Percentiles rank a stretch among this genome's conserved stretches.
Evolutionary conservation across 805 yeast genomes (phyloP).

Genomic region (Debaryomyces prosopidis): DNA sequence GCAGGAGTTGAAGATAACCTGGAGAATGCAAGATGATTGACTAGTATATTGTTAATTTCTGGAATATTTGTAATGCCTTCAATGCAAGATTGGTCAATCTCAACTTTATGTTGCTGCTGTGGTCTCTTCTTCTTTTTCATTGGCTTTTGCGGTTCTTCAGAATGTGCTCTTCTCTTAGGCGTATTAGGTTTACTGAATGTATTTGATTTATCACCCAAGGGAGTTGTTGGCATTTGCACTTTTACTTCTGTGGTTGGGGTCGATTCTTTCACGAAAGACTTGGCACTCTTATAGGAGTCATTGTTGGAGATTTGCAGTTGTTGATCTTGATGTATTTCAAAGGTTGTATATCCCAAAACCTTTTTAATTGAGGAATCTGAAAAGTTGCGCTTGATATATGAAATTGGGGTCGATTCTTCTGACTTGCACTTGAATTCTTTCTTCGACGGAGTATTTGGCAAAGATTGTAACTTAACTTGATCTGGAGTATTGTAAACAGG

Average conservation of each 20-base stretch:
- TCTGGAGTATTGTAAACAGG: conserved; percentile 2
- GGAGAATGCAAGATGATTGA: conserved; percentile 88
- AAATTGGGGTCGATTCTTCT: conserved; percentile 20
- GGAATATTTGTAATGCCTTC: conserved; percentile 32
- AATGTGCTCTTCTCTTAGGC: conserved; percentile 28
- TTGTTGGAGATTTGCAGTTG: not conserved
- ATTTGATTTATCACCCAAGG: conserved; percentile 29
- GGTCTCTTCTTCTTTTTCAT: conserved; percentile 17
- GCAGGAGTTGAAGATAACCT: conserved; percentile 86
- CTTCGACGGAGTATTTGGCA: conserved; percentile 16
- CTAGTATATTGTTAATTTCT: conserved; percentile 63
- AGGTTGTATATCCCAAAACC: not conserved
- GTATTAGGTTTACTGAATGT: conserved; percentile 14
- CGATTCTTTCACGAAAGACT: not conserved
- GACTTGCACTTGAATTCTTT: conserved; percentile 12
- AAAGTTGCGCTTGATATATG: not conserved
- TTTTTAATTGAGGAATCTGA: not conserved
- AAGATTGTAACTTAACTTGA: not conserved
- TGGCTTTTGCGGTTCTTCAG: conserved; percentile 27
- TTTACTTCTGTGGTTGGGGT: not conserved
- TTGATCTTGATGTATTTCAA: conserved; percentile 1
- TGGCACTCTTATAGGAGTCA: not conserved
- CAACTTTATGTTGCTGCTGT: conserved; percentile 16
- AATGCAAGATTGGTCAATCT: conserved; percentile 13
- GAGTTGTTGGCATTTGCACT: conserved; percentile 2